Evolutionary conservation across 2,329 filamentous ascomycete species (phyloP), one percentile per base, ranked within the genome.

Genomic region (Paecilomyces dactylethromorphus): DNA sequence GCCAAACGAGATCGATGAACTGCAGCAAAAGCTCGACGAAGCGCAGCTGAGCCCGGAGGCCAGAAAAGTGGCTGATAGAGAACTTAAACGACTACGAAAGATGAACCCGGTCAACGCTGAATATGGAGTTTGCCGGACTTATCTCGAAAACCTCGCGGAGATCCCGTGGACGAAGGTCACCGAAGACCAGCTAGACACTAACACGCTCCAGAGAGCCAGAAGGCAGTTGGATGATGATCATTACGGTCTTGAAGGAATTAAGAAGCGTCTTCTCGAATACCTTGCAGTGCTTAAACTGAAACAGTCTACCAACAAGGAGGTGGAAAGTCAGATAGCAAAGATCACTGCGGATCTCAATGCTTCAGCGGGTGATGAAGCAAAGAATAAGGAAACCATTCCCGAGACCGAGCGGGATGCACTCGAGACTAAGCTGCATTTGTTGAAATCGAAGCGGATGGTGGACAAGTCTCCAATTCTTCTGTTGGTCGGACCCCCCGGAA

Each of bases 31-130:
- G 71, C 80, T 99, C 8, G 86, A 94, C 54, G 87, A 87, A 53
- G 92, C 93, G 0, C 85, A 88, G 63, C 81, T 99, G 50, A 89
- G 89, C 0, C 83, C 89, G 0, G 94, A 99, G 64, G 92, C 92
- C 6, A 84, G 88, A 61, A 97, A 94, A 77, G 86, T 95, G n/a
- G 93, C 92, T 1, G 89, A 96, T 59, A 84, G 92, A 56, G 94
- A 99, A 73, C 74, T 99, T 53, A 90, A 91, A 68, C 83, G 94
- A 22, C 77, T 99, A 62, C 90, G 90, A 68, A 96, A 96, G 79
- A 97, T 97, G 91, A 92, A 91, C 68, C 92, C 94, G 0, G 91
- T 91, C 55, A 94, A 97, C 71, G 93, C 95, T 39, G 94, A 99
- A 70, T 97, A 97, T 70, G 91, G 94, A 62, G 93, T 99, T 12